phyloP scores from a whole-genome alignment of 2,329 filamentous ascomycete genomes.

The Aschersonia sp. region DNA sequence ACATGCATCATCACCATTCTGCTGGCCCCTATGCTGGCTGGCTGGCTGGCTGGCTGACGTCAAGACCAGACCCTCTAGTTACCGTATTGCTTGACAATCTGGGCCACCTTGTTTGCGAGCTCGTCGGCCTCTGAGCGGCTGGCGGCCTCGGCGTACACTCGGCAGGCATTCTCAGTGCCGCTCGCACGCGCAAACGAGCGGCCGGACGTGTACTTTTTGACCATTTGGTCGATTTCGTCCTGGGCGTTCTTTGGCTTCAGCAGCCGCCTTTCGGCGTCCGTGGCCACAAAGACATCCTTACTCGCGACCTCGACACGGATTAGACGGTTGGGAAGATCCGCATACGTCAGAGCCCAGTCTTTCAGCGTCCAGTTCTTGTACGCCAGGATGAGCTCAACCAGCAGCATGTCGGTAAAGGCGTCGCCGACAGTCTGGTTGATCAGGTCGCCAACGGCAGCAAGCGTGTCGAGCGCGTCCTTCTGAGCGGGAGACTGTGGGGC shows the following conservation, averaged over 20 bases:
- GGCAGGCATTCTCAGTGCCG: constrained; percentile 89
- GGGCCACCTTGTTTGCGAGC: constrained; percentile 68
- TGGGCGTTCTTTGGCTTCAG: constrained; percentile 68
- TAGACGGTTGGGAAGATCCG: constrained; percentile 88
- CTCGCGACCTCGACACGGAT: constrained; percentile 81
- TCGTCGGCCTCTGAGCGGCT: constrained; percentile 83
- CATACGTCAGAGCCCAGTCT: constrained; percentile 89
- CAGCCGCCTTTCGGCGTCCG: constrained; percentile 81
- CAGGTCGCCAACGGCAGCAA: constrained; percentile 70
- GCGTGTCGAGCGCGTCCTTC: constrained; percentile 73
- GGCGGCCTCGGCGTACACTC: constrained; percentile 90
- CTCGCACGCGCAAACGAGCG: constrained; percentile 84
- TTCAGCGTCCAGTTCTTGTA: constrained; percentile 84
- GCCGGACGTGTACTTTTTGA: constrained; percentile 81
- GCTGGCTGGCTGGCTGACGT: not conserved
- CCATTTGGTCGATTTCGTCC: constrained; percentile 70
- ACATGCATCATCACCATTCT: too few relatives aligned
- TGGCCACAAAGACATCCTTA: constrained; percentile 79
- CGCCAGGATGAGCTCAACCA: constrained; percentile 90
- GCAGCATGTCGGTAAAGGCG: constrained; percentile 85
- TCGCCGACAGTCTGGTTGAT: constrained; percentile 99
- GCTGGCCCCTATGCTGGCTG: too few relatives aligned
- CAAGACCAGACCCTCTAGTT: constrained; percentile 9
- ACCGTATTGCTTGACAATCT: constrained; percentile 50
- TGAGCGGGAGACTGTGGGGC: constrained; percentile 85